phyloP scores from a whole-genome alignment of 2,329 filamentous ascomycete genomes.

The Tolypocladium ophioglossoides region DNA sequence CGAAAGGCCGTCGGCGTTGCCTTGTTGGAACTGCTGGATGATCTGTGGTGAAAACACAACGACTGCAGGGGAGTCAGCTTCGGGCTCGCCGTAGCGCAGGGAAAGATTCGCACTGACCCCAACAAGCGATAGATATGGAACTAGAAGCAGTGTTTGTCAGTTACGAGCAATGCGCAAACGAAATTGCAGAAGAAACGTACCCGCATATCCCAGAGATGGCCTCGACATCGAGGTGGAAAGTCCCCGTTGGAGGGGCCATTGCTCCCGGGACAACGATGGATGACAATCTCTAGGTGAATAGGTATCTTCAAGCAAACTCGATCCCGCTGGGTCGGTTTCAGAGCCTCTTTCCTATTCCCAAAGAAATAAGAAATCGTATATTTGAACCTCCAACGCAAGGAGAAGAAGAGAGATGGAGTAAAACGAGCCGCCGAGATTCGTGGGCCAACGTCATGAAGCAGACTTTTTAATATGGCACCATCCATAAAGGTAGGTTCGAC shows the following conservation, averaged over 20 bases:
- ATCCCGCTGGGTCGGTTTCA: neutral
- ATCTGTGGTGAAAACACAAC: constrained; percentile 97
- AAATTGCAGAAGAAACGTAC: constrained; percentile 30
- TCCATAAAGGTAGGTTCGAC: neutral
- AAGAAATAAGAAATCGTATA: neutral
- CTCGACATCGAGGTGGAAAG: constrained; percentile 71
- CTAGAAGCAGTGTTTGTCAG: constrained; percentile 29
- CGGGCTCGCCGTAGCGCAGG: neutral
- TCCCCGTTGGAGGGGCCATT: constrained; percentile 45
- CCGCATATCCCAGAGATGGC: constrained; percentile 88
- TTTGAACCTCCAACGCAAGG: neutral
- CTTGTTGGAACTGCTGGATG: constrained; percentile 81
- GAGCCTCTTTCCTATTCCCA: neutral
- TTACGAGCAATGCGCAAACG: neutral
- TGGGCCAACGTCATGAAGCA: neutral
- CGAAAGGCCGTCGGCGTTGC: constrained; percentile 78
- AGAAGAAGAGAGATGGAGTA: neutral
- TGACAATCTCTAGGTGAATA: neutral
- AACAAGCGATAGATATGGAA: constrained; percentile 92
- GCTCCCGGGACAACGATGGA: neutral
- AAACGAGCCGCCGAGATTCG: neutral
- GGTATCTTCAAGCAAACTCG: neutral
- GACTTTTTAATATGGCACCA: neutral
- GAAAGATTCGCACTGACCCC: constrained; percentile 35
- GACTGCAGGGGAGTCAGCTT: constrained; percentile 33